These are phyloP conservation scores for Botryotinia convoluta DNA, from an alignment of 2,329 filamentous ascomycete genomes.

Conservation along the genomic window DNA sequence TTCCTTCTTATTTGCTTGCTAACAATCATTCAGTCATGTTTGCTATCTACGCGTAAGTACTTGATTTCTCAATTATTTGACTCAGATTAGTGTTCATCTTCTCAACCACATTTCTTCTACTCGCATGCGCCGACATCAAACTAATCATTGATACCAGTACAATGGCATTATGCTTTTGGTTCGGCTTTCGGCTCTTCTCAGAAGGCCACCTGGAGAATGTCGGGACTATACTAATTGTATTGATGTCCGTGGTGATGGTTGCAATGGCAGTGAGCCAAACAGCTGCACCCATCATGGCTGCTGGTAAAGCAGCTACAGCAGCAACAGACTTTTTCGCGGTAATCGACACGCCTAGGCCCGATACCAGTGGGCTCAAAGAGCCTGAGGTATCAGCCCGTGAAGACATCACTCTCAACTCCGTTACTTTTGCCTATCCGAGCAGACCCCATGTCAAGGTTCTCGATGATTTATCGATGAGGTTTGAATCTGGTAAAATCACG, in stretches of 20 bases:
- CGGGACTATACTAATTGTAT: conserved; percentile 50
- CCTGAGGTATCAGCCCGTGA: conserved; percentile 47
- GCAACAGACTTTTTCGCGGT: conserved; percentile 39
- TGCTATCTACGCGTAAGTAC: conserved; percentile 34
- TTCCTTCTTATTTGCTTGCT: not conserved
- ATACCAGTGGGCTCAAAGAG: conserved; percentile 42
- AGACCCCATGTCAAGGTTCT: conserved; percentile 38
- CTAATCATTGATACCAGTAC: conserved; percentile 38
- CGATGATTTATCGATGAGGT: conserved; percentile 36
- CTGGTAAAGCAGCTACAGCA: conserved; percentile 39
- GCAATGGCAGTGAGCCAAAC: conserved; percentile 48
- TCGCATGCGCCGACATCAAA: not conserved
- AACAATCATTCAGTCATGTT: conserved; percentile 39
- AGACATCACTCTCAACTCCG: conserved; percentile 37
- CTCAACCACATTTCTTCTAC: not conserved
- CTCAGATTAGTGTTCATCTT: not conserved
- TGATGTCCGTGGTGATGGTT: conserved; percentile 16
- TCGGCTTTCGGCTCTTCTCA: conserved; percentile 47
- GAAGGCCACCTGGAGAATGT: conserved; percentile 49
- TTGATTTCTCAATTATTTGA: not conserved
- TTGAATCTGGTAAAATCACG: conserved; percentile 40
- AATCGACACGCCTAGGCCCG: conserved; percentile 40
- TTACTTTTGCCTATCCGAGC: conserved; percentile 40
- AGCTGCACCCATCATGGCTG: conserved; percentile 55
- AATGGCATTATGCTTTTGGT: conserved; percentile 62